Conservation (phyloP, 2,329 filamentous ascomycete genomes). For the Penicillium vulpinum region DNA sequence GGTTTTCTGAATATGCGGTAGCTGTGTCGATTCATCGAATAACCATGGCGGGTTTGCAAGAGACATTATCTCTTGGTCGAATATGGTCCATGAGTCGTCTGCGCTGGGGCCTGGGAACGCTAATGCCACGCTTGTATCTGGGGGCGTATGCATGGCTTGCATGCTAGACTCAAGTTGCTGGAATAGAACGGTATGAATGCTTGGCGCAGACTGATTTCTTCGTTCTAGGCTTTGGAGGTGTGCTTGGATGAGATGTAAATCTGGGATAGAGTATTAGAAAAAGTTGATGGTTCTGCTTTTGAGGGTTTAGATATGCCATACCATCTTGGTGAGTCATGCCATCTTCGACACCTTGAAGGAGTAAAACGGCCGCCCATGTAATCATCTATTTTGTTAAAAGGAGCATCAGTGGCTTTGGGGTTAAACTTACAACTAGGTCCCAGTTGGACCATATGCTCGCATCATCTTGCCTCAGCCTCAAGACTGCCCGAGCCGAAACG, state of each 20-base stretch:
- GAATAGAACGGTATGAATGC: slow-evolving; percentile 28
- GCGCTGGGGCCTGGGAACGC: slow-evolving; percentile 19
- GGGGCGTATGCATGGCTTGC: slow-evolving; percentile 32
- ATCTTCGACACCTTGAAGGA: slow-evolving; percentile 30
- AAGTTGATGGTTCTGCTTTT: background rate
- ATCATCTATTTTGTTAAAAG: slow-evolving; percentile 26
- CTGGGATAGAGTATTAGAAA: slow-evolving; percentile 9
- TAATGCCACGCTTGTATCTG: slow-evolving; percentile 22
- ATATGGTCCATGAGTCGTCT: slow-evolving; percentile 33
- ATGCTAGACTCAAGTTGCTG: slow-evolving; percentile 29
- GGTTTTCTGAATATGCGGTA: slow-evolving; percentile 9
- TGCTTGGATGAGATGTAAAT: slow-evolving; percentile 27
- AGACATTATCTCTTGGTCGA: slow-evolving; percentile 33
- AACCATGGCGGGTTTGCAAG: slow-evolving; percentile 32
- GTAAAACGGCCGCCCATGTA: slow-evolving; percentile 30
- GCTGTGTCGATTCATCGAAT: slow-evolving; percentile 18
- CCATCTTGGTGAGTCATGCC: slow-evolving; percentile 32
- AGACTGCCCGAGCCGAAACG: slow-evolving; percentile 31
- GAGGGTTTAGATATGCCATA: slow-evolving; percentile 2
- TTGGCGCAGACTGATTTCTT: slow-evolving; percentile 22
- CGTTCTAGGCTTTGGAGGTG: slow-evolving; percentile 28
- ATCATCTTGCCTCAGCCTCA: slow-evolving; percentile 31
- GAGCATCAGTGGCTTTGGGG: background rate
- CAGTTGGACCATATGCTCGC: slow-evolving; percentile 36
- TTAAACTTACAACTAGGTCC: slow-evolving; percentile 29